Evolutionary conservation across 805 yeast species (phyloP), one percentile per base, ranked within the genome.

Genomic region (Ogataea kodamae): DNA sequence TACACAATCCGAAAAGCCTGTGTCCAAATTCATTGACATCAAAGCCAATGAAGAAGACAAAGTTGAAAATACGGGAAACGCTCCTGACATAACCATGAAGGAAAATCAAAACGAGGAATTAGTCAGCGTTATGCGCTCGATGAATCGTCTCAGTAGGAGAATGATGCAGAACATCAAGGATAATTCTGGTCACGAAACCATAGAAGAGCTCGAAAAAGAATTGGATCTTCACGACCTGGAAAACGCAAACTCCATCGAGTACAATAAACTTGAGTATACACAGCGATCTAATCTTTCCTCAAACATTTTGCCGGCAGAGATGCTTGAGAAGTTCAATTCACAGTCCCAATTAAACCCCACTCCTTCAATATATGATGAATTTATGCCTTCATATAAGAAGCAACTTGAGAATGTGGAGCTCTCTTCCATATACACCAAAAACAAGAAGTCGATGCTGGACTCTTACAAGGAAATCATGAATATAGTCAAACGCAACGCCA

Each of bases 11-110:
- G 58, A 60, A 14, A 70, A 67, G 28, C 67, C 64, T 10, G 82
- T 85, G 3, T 78, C 77, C 30, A 79, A 81, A 52, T 77, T 79
- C 30, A 72, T 89, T 20, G 96, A 92, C 54, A 58, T 92, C 11
- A 74, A 69, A 31, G 97, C 87, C 3, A 92, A 92, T 54, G 74
- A 72, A 35, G 83, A 81, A 29, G 95, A 90, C 53, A 84, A 84
- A 52, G 72, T 95, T 0, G 79, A 78, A 30, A 73, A 68, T 43
- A 59, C 72, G 30, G 97, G 97, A 1, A 85, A 86, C 52, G 67
- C 69, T 13, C 96, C 96, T 0, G 97, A 90, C 60, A 66, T 85
- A 35, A 90, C 97, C 5, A 90, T 90, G 97, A 69, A 72, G 36
- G 70, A 68, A 24, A 74, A 73, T 24, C 72, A 72, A 28, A 75